phyloP scores from a whole-genome alignment of 495 filamentous ascomycete species.

The Diplogelasinospora grovesii region DNA sequence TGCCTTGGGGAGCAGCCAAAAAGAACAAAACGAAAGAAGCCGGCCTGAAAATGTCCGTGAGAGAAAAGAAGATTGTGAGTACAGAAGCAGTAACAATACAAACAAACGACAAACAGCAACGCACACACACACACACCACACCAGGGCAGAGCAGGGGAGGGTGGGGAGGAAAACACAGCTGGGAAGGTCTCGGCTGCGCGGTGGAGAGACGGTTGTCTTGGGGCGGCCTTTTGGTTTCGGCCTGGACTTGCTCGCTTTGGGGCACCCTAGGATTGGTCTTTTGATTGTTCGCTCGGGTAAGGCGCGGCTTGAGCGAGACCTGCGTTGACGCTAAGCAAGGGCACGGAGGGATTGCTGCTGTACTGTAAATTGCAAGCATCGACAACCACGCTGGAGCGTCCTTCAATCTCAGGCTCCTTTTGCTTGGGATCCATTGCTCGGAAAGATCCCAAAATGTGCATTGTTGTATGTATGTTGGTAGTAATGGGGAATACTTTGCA shows the following conservation, averaged over 20 bases:
- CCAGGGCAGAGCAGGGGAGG: conserved; percentile 4
- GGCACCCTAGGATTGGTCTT: conserved; percentile 23
- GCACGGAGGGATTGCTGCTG: conserved; percentile 17
- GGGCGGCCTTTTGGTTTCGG: conserved; percentile 1
- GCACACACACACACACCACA: too few species aligned
- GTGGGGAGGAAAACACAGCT: neutral
- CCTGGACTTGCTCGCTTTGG: conserved; percentile 10
- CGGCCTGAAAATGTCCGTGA: neutral
- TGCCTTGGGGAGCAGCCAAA: neutral
- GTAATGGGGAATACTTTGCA: too few species aligned
- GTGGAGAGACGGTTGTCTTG: neutral
- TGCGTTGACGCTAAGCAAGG: conserved; percentile 21
- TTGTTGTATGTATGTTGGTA: neutral
- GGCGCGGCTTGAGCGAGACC: conserved; percentile 16
- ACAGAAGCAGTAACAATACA: neutral
- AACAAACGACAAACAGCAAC: conserved; percentile 5
- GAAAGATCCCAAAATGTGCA: too few species aligned
- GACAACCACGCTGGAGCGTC: conserved; percentile 17
- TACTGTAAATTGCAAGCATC: conserved; percentile 21
- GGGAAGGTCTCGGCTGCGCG: conserved; percentile 3
- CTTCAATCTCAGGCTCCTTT: conserved; percentile 18
- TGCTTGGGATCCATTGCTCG: too few species aligned
- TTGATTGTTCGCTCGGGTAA: conserved; percentile 22
- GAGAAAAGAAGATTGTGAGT: neutral
- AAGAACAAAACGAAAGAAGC: neutral